Evolutionary conservation across 1,284 basidiomycete species (phyloP).

Genomic region (Erythrobasidium hasegawianum): DNA sequence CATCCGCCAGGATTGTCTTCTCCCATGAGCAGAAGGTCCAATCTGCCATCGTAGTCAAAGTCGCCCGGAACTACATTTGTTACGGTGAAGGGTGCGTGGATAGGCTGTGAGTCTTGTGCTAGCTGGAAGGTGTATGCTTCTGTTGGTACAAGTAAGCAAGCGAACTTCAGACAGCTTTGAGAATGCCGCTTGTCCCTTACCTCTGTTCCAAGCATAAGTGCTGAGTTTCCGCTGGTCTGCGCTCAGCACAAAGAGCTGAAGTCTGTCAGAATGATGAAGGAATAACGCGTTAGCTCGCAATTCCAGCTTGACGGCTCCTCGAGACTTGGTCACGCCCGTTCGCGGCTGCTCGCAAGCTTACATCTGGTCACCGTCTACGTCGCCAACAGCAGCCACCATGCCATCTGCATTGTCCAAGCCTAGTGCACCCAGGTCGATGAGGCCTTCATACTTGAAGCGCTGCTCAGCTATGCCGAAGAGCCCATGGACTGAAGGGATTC

Average conservation of each 20-base stretch:
- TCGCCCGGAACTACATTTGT: constrained; percentile 84
- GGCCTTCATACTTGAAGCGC: constrained; percentile 77
- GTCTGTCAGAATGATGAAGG: constrained; percentile 52
- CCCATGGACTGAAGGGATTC: constrained; percentile 11
- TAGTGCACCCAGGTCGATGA: constrained; percentile 74
- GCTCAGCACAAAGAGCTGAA: constrained; percentile 75
- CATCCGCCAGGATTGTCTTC: constrained; percentile 52
- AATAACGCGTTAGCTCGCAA: not conserved
- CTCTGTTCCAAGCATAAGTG: constrained; percentile 78
- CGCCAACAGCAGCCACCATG: constrained; percentile 81
- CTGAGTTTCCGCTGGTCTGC: constrained; percentile 67
- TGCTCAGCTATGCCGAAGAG: constrained; percentile 48
- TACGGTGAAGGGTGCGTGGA: constrained; percentile 45
- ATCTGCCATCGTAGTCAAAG: constrained; percentile 82
- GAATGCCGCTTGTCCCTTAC: constrained; percentile 52
- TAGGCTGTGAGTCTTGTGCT: constrained; percentile 50
- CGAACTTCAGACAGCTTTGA: no score
- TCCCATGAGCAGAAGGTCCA: constrained; percentile 83
- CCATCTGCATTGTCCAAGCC: constrained; percentile 65
- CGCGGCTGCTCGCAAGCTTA: constrained; percentile 53
- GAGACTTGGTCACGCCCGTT: no score
- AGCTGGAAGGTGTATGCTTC: constrained; percentile 62
- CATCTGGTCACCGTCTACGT: constrained; percentile 94
- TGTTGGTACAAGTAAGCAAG: no score
- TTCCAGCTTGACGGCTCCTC: not conserved